Evolutionary conservation across 2,329 filamentous ascomycete species (phyloP).

Genomic region (Alternaria novae-zelandiae): DNA sequence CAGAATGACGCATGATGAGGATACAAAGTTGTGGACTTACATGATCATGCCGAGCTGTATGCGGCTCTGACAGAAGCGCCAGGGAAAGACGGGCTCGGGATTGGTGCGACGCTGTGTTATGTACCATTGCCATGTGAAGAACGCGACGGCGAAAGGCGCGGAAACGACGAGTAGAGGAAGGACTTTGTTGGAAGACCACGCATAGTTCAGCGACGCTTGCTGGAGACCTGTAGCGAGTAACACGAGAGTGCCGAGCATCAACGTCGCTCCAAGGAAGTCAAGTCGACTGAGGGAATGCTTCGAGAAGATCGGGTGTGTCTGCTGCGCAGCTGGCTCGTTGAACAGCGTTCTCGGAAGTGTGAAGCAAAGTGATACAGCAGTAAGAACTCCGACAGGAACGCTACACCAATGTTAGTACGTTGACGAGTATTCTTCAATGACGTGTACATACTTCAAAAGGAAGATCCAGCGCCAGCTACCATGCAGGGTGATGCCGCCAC

Average conservation of each 20-base stretch:
- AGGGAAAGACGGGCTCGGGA: constrained; percentile 26
- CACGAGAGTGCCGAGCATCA: constrained; percentile 22
- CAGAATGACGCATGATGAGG: not conserved
- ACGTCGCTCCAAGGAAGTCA: constrained; percentile 17
- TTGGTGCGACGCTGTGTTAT: constrained; percentile 6
- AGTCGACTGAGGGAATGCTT: constrained; percentile 3
- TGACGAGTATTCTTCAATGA: not conserved
- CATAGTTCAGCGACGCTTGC: constrained; percentile 16
- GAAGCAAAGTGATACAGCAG: not conserved
- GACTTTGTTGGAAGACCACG: constrained; percentile 12
- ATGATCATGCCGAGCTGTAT: constrained; percentile 10
- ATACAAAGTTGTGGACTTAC: not conserved
- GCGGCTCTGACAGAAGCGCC: constrained; percentile 15
- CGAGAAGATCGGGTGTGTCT: not conserved
- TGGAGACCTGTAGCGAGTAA: constrained; percentile 23
- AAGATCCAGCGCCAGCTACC: constrained; percentile 29
- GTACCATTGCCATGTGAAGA: constrained; percentile 23
- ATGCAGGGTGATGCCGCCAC: constrained; percentile 7
- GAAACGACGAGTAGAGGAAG: constrained; percentile 16
- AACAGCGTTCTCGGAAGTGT: constrained; percentile 2
- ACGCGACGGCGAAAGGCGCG: constrained; percentile 12
- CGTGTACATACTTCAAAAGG: constrained; percentile 20
- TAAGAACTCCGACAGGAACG: constrained; percentile 11
- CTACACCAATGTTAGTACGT: constrained; percentile 6
- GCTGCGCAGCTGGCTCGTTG: constrained; percentile 9